Evolutionary conservation across 768 basidiomycete species (phyloP).

Genomic region (Lactifluus echinatus): DNA sequence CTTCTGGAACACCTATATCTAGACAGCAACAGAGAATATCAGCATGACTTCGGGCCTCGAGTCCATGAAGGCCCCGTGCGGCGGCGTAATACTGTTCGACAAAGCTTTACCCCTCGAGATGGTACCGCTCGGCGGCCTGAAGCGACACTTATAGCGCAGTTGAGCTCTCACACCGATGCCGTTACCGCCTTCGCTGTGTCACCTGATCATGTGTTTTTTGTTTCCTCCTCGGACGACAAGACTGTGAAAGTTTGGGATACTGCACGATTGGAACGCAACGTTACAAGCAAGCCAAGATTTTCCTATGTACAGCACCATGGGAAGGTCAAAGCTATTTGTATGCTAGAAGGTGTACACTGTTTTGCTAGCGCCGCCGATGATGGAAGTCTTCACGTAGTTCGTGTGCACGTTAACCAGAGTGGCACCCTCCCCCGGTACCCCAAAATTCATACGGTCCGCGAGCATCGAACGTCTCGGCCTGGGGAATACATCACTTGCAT

Average conservation of each 20-base stretch:
- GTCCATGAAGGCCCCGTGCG: slow-evolving; percentile 76
- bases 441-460: slow-evolving; percentile 72
- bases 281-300: slow-evolving; percentile 63
- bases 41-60: slow-evolving; percentile 86
- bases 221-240: slow-evolving; percentile 89
- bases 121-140: slow-evolving; percentile 53
- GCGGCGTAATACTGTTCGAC: slow-evolving; percentile 62
- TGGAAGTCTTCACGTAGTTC: slow-evolving; percentile 75
- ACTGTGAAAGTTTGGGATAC: slow-evolving; percentile 92
- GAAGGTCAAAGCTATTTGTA: slow-evolving; percentile 58
- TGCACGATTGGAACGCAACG: slow-evolving; percentile 86
- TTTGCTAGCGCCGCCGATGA: slow-evolving; percentile 83
- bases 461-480: slow-evolving; percentile 60
- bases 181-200: slow-evolving; percentile 79
- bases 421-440: slow-evolving; percentile 74
- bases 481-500: slow-evolving; percentile 83
- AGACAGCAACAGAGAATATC: slow-evolving; percentile 77
- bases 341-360: slow-evolving; percentile 80
- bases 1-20: slow-evolving; percentile 85
- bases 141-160: slow-evolving; percentile 74
- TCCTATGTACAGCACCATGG: slow-evolving; percentile 59
- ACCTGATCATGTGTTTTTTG: slow-evolving; percentile 92
- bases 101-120: slow-evolving; percentile 61
- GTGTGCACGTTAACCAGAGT: slow-evolving; percentile 62
- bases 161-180: slow-evolving; percentile 72